phyloP scores from a whole-genome alignment of 345 rosid species.

The Lepidium didymum region DNA sequence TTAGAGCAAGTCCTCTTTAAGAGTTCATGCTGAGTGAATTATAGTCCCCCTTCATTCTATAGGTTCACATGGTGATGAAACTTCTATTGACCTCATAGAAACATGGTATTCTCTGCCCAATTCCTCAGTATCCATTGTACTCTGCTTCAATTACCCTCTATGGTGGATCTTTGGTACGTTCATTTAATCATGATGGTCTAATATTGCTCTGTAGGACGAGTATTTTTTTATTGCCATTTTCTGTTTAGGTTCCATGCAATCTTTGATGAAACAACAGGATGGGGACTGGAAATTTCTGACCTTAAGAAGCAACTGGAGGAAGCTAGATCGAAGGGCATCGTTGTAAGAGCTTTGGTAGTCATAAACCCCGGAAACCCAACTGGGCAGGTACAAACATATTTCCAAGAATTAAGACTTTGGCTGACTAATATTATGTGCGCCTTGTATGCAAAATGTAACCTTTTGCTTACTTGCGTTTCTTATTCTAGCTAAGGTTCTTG shows the following conservation, averaged over 20 bases:
- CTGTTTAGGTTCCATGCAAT: conserved; percentile 74
- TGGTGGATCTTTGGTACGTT: conserved; percentile 82
- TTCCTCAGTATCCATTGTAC: conserved; percentile 93
- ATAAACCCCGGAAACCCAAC: conserved; percentile 96
- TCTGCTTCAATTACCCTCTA: conserved; percentile 89
- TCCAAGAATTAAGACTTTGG: background rate
- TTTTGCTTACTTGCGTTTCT: background rate
- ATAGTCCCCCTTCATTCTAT: background rate
- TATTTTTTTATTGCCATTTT: background rate
- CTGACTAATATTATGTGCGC: background rate
- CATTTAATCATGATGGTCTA: background rate
- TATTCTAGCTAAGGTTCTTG: conserved; percentile 55
- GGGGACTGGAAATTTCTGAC: conserved; percentile 82
- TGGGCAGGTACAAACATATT: conserved; percentile 49
- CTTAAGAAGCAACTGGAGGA: conserved; percentile 68
- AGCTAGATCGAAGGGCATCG: conserved; percentile 58
- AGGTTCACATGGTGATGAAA: conserved; percentile 96
- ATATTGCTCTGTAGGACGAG: too few relatives aligned
- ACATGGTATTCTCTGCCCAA: conserved; percentile 89
- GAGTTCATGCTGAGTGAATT: background rate
- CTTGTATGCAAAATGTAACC: background rate
- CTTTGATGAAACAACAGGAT: conserved; percentile 84
- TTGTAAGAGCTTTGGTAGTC: conserved; percentile 74
- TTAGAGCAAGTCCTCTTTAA: background rate
- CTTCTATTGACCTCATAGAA: conserved; percentile 63